These are phyloP conservation scores for Dactylonectria estremocensis DNA, from an alignment of 2,329 filamentous ascomycete species.

Conservation along the genomic window DNA sequence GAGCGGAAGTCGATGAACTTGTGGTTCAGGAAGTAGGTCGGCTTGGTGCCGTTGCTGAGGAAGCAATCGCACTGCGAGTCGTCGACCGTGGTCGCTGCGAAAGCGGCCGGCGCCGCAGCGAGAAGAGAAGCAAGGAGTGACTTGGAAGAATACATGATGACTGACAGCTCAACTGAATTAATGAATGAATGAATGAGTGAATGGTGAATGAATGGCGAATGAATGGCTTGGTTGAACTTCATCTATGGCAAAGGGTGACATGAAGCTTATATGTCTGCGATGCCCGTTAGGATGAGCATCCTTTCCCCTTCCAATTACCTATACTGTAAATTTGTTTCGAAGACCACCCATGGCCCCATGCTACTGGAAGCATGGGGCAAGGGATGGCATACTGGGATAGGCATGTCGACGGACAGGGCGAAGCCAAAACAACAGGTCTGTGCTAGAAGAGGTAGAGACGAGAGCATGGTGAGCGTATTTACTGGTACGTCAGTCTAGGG, in stretches of 20 bases:
- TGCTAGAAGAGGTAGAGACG: background rate
- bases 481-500: background rate
- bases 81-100: slow-evolving; percentile 36
- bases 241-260: slow-evolving; percentile 10
- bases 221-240: slow-evolving; percentile 10
- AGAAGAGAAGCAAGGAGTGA: slow-evolving; percentile 42
- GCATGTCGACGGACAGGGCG: slow-evolving; percentile 9
- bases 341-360: slow-evolving; percentile 1
- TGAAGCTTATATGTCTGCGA: slow-evolving; percentile 14
- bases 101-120: slow-evolving; percentile 36
- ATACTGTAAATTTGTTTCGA: slow-evolving; percentile 8
- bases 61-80: slow-evolving; percentile 51
- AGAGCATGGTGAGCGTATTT: background rate
- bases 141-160: slow-evolving; percentile 43
- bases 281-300: slow-evolving; percentile 1
- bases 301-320: slow-evolving; percentile 11
- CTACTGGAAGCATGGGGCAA: slow-evolving; percentile 4
- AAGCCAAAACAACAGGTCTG: slow-evolving; percentile 4
- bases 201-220: slow-evolving; percentile 11
- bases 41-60: slow-evolving; percentile 44
- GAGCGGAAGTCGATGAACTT: slow-evolving; percentile 53
- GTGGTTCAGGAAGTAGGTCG: slow-evolving; percentile 46
- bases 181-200: slow-evolving; percentile 14
- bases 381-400: slow-evolving; percentile 2
- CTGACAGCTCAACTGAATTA: background rate